Base-by-base conservation (phyloP, 208 protist genomes). In the Leishmania tropica region DNA sequence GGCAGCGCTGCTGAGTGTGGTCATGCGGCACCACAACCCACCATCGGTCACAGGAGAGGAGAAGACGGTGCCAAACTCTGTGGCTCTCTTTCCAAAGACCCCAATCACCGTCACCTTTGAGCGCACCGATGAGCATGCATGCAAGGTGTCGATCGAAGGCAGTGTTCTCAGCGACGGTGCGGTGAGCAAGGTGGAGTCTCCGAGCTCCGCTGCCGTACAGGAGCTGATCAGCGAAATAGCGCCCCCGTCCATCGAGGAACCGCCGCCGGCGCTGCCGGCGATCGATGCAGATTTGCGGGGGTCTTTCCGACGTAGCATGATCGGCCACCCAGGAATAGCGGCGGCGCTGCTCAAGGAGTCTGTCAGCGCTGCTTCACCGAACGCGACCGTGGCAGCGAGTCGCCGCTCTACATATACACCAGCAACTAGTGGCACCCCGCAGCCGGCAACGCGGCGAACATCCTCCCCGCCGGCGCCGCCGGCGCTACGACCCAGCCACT, bases 161-260 rank as follows among this genome's bases (percentile, higher is more conserved):
- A 96, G 91, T 75, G 91, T 96, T 35, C 13, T 85, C n/a, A 89
- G 31, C 78, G 83, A 96, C 76, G 91, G 90, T 17, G 64, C 70
- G 5, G 75, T 88, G 2, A 94, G 91, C 76, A 70, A 79, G 31
- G 75, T 91, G 17, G 85, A 80, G 40, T 13, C 72, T 37, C 85
- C 79, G 11, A 88, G 84, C 71, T 24, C 62, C 19, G 73, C 70
- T 17, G 83, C 82, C n/a, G 84, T 93, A 37, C 72, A 85, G 76
- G 70, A 85, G 77, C 65, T 93, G 65, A 45, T 88, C 79, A 82
- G 75, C 70, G 80, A 80, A n/a, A 84, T 86, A 31, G 79, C 80
- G n/a, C 70, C 88, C 13, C 84, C 84, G 13, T 83, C 83, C n/a
- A 65, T 62, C 37, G 83, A 56, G 45, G 81, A 82, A 58, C 75